These are phyloP conservation scores for Arachnomyces sp. DNA, from an alignment of 2,329 filamentous ascomycete species.

Conservation along the genomic window DNA sequence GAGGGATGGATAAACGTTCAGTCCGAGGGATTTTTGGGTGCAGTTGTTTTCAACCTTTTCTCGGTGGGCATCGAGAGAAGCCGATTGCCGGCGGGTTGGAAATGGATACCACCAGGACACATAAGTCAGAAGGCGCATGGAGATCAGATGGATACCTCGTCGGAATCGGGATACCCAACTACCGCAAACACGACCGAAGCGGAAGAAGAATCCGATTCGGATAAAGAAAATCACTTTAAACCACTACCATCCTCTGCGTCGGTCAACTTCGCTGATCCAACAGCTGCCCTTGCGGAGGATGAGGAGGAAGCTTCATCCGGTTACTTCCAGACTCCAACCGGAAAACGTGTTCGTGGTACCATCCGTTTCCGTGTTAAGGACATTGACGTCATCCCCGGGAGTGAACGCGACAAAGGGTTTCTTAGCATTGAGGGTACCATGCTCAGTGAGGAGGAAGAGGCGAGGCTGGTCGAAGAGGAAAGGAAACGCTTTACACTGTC, in stretches of 20 bases:
- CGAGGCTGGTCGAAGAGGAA: constrained; percentile 50
- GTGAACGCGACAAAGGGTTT: constrained; percentile 66
- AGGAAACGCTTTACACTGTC: constrained; percentile 27
- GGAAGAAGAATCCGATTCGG: constrained; percentile 27
- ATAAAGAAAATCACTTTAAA: constrained; percentile 31
- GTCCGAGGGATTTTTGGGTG: constrained; percentile 79
- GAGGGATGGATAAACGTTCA: constrained; percentile 79
- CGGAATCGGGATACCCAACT: too few species aligned
- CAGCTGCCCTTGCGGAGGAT: constrained; percentile 42
- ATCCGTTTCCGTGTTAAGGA: constrained; percentile 74
- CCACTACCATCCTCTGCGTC: constrained; percentile 22
- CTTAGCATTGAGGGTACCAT: constrained; percentile 85
- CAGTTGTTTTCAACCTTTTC: constrained; percentile 86
- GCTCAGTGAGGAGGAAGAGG: constrained; percentile 61
- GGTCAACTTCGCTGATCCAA: constrained; percentile 22
- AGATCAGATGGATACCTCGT: neutral
- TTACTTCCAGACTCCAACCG: constrained; percentile 69
- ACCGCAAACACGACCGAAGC: constrained; percentile 5
- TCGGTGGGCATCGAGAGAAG: constrained; percentile 77
- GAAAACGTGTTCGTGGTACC: constrained; percentile 61
- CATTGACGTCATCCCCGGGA: constrained; percentile 64
- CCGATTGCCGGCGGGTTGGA: constrained; percentile 70
- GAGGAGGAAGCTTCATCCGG: constrained; percentile 50
- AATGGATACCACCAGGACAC: constrained; percentile 60
- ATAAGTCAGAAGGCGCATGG: constrained; percentile 15